These are phyloP conservation scores for Mortierella antarctica DNA, from an alignment of 192 early-diverging fungal species.

Conservation along the genomic window DNA sequence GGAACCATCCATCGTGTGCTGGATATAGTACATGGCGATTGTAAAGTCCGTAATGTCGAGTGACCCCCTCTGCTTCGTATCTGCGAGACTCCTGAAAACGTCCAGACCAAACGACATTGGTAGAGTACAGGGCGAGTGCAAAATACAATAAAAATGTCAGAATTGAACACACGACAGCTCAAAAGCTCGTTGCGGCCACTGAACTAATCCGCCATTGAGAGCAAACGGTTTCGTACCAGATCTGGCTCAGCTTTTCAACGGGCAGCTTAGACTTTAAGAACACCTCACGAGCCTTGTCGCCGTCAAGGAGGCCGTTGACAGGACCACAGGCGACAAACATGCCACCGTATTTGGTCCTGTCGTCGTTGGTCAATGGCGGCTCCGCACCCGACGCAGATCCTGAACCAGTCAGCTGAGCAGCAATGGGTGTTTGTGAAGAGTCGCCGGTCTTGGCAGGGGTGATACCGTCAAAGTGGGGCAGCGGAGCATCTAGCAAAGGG, in stretches of 20 bases:
- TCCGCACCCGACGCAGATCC: not conserved
- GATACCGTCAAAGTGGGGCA: slow-evolving; percentile 72
- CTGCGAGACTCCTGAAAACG: slow-evolving; percentile 74
- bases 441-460: slow-evolving; percentile 23
- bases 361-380: slow-evolving; percentile 29
- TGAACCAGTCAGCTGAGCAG: slow-evolving; percentile 23
- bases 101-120: not conserved
- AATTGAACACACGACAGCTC: not conserved
- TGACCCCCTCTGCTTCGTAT: slow-evolving; percentile 75
- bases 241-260: slow-evolving; percentile 76
- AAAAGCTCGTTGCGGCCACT: not conserved
- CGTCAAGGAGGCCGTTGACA: slow-evolving; percentile 58
- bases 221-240: slow-evolving; percentile 71
- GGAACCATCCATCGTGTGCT: slow-evolving; percentile 80
- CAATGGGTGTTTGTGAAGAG: slow-evolving; percentile 12
- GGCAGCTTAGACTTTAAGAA: slow-evolving; percentile 87
- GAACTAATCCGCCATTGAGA: not conserved
- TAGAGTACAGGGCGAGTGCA: not conserved
- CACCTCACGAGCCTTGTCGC: slow-evolving; percentile 76
- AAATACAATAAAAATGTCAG: not conserved
- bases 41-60: slow-evolving; percentile 87
- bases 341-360: slow-evolving; percentile 48
- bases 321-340: slow-evolving; percentile 50
- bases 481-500: slow-evolving; percentile 46
- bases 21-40: slow-evolving; percentile 91